Conservation (phyloP, 169 alveolate species). For the Plasmodium ovale region DNA sequence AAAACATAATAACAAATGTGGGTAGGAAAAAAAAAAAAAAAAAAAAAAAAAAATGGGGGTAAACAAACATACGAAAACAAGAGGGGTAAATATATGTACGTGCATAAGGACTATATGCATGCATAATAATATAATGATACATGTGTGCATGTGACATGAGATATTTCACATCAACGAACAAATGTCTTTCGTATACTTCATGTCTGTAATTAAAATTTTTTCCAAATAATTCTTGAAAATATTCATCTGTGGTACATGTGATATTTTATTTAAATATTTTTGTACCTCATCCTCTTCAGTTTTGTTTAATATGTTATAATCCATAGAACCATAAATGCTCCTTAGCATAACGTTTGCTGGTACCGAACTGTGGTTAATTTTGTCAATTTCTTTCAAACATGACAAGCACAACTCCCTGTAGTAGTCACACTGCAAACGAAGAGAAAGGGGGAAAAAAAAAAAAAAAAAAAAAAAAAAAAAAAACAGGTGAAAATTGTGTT, state of each 20-base stretch:
- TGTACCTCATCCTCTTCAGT: constrained; percentile 58
- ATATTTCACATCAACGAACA: constrained; percentile 18
- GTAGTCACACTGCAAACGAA: constrained; percentile 48
- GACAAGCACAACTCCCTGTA: constrained; percentile 50
- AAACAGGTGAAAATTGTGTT: too few relatives aligned
- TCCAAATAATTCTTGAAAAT: constrained; percentile 43
- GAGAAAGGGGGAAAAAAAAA: not conserved
- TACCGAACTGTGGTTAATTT: constrained; percentile 27
- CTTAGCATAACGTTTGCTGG: constrained; percentile 73
- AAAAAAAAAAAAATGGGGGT: not conserved
- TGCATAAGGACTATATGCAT: not conserved
- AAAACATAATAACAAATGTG: constrained; percentile 11
- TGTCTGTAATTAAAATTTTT: constrained; percentile 45
- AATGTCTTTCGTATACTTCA: constrained; percentile 67
- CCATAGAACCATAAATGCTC: constrained; percentile 48
- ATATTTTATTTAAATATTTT: constrained; percentile 50
- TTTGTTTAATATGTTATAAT: constrained; percentile 37
- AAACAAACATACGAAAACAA: constrained; percentile 23
- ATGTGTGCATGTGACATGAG: not conserved
- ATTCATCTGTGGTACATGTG: constrained; percentile 55
- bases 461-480: not conserved
- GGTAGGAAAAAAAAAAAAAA: constrained; percentile 8
- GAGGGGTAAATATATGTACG: not conserved
- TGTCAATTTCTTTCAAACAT: constrained; percentile 72
- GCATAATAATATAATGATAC: not conserved